Evolutionary conservation across 192 early-diverging fungal genomes (phyloP).

Genomic region (Backusella parvicylindrica): DNA sequence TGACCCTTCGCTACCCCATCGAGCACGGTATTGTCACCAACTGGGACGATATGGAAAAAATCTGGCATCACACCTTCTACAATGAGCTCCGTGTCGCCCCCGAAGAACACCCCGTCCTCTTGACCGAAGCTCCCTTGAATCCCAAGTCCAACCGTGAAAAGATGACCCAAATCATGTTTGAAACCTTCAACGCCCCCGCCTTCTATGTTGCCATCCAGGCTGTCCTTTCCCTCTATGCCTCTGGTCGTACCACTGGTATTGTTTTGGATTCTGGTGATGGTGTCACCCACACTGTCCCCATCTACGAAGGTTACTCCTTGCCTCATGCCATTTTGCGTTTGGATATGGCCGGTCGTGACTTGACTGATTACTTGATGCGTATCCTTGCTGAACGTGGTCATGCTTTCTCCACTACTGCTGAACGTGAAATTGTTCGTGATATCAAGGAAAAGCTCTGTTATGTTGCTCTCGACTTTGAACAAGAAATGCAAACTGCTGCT

Average conservation of each 20-base stretch:
- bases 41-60: slow-evolving; percentile 94
- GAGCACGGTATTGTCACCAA: slow-evolving; percentile 91
- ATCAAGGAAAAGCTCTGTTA: slow-evolving; percentile 99
- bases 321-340: slow-evolving; percentile 95
- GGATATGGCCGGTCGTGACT: slow-evolving; percentile 94
- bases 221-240: slow-evolving; percentile 93
- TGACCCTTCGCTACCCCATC: slow-evolving; percentile 84
- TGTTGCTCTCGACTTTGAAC: slow-evolving; percentile 95
- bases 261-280: slow-evolving; percentile 98
- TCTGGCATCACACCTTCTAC: slow-evolving; percentile 98
- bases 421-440: slow-evolving; percentile 97
- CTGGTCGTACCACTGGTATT: slow-evolving; percentile 97
- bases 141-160: slow-evolving; percentile 98
- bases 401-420: slow-evolving; percentile 91
- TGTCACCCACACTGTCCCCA: slow-evolving; percentile 95
- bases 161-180: slow-evolving; percentile 99
- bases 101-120: slow-evolving; percentile 94
- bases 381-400: slow-evolving; percentile 95
- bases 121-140: slow-evolving; percentile 96
- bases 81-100: slow-evolving; percentile 97
- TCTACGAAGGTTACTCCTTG: slow-evolving; percentile 96
- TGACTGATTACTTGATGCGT: slow-evolving; percentile 91
- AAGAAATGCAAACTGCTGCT: slow-evolving; percentile 94
- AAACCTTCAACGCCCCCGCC: slow-evolving; percentile 94
- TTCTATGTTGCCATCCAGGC: slow-evolving; percentile 98